Conservation (phyloP, 495 filamentous ascomycete species). For the Parathielavia appendiculata region DNA sequence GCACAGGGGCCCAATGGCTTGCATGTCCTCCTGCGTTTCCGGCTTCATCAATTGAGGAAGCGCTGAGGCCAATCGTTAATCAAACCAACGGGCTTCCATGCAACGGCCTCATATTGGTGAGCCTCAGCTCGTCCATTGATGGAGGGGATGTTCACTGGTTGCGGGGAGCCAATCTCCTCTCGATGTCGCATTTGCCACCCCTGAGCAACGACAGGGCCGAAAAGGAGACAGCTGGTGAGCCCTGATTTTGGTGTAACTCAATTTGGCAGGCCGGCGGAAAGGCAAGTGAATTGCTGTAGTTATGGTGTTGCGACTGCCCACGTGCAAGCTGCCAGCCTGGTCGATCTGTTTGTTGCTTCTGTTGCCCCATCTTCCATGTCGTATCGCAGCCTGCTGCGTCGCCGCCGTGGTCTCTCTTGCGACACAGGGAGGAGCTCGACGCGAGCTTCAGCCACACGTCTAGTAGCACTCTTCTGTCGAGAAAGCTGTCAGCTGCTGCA, state of each 20-base stretch:
- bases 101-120: slow-evolving; percentile 5
- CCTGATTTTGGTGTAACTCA: background rate
- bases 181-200: slow-evolving; percentile 10
- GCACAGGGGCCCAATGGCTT: background rate
- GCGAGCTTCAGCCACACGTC: no score
- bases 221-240: background rate
- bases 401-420: no score
- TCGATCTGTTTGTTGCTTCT: no score
- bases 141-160: background rate
- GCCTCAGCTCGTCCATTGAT: background rate
- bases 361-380: no score
- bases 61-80: slow-evolving; percentile 6
- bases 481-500: background rate
- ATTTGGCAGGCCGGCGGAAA: background rate
- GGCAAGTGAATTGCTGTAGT: no score
- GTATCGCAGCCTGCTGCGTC: no score
- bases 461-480: no score
- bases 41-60: background rate
- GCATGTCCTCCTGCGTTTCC: background rate
- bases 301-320: no score
- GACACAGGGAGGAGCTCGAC: no score
- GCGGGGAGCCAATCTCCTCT: slow-evolving; percentile 1
- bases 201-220: slow-evolving; percentile 1
- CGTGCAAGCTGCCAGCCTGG: no score
- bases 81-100: slow-evolving; percentile 2